Percentiles rank a stretch among this genome's conserved stretches.
phyloP scores from a whole-genome alignment of 2,329 filamentous ascomycete species.

The Alternaria triticina region DNA sequence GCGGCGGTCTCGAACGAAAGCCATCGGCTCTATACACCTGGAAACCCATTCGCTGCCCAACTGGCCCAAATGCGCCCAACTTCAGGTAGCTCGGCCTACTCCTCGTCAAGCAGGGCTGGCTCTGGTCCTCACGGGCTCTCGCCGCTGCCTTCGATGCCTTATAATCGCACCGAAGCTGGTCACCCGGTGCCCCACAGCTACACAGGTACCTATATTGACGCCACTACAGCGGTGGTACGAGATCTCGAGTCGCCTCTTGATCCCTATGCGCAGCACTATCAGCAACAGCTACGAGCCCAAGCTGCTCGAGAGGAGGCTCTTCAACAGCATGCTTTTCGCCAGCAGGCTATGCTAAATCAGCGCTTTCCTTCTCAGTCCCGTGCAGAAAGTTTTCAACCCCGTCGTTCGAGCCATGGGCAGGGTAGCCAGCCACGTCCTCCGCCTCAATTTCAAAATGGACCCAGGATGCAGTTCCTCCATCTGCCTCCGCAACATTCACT shows the following conservation, averaged over 20 bases:
- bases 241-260: conserved; percentile 38
- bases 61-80: not conserved
- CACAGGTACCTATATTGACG: conserved; percentile 14
- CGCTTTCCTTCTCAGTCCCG: not conserved
- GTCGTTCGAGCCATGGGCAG: not conserved
- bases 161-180: conserved; percentile 18
- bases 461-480: not conserved
- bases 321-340: not conserved
- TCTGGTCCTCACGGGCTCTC: conserved; percentile 11
- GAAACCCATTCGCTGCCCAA: not conserved
- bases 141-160: conserved; percentile 30
- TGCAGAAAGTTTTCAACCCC: not conserved
- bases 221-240: conserved; percentile 23
- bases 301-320: conserved; percentile 4
- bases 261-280: conserved; percentile 26
- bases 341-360: not conserved
- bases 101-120: not conserved
- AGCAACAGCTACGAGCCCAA: not conserved
- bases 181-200: not conserved
- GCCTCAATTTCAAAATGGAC: not conserved
- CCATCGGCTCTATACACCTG: not conserved
- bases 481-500: not conserved
- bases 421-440: not conserved
- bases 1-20: conserved; percentile 16
- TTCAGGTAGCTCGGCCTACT: conserved; percentile 14